Percentiles rank a stretch among this genome's conserved stretches.
These are phyloP conservation scores for Isabelozyma heimii DNA, from an alignment of 805 yeast species.

Conservation along the genomic window DNA sequence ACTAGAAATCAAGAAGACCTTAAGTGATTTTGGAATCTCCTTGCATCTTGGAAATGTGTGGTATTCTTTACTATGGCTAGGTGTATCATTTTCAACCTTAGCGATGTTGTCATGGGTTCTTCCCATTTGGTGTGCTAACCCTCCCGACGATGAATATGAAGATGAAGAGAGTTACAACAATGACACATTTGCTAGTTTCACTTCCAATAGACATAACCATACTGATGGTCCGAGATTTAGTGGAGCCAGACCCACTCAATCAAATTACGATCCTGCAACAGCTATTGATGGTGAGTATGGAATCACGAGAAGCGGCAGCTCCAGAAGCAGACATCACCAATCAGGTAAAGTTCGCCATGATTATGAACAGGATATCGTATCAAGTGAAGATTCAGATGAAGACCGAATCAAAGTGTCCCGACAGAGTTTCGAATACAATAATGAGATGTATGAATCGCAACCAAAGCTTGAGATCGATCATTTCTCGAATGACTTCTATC, in stretches of 20 bases:
- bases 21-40: constrained; percentile 47
- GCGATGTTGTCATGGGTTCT: constrained; percentile 33
- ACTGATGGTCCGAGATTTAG: not conserved
- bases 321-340: not conserved
- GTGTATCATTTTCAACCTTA: constrained; percentile 19
- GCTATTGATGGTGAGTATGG: not conserved
- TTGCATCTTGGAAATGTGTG: constrained; percentile 41
- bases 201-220: not conserved
- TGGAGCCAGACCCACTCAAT: not conserved
- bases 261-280: not conserved
- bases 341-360: not conserved
- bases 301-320: not conserved
- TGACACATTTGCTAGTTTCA: not conserved
- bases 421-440: not conserved
- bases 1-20: constrained; percentile 21
- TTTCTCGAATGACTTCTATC: constrained; percentile 6
- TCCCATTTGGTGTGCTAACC: constrained; percentile 53
- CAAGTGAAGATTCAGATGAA: not conserved
- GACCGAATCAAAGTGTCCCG: not conserved
- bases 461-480: not conserved
- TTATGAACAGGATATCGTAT: not conserved
- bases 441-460: not conserved
- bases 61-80: constrained; percentile 41
- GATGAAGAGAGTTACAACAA: constrained; percentile 1
- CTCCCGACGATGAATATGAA: constrained; percentile 16